Conservation (phyloP, 495 filamentous ascomycete species). For the Neurospora pannonica region DNA sequence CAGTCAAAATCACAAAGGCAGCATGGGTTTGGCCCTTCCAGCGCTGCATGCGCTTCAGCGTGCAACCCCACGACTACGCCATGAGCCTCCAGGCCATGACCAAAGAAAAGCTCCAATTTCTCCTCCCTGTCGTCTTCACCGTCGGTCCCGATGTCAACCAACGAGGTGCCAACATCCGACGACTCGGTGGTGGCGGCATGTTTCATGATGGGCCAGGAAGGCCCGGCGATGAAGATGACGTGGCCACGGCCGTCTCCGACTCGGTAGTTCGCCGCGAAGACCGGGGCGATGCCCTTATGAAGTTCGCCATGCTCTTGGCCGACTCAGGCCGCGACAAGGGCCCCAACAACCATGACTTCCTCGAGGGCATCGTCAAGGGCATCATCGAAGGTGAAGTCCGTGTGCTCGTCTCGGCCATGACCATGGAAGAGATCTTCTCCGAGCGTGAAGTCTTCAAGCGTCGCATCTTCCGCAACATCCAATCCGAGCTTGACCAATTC, state of each 20-base stretch:
- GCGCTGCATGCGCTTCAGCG: slow-evolving; percentile 43
- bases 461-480: slow-evolving; percentile 68
- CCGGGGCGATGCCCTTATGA: slow-evolving; percentile 49
- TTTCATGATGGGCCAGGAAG: not conserved
- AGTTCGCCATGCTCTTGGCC: slow-evolving; percentile 69
- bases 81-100: slow-evolving; percentile 78
- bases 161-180: slow-evolving; percentile 30
- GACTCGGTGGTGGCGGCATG: not conserved
- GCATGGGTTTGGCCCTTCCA: slow-evolving; percentile 61
- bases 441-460: slow-evolving; percentile 72
- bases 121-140: slow-evolving; percentile 74
- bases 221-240: slow-evolving; percentile 9
- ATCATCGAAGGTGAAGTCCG: slow-evolving; percentile 83
- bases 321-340: slow-evolving; percentile 39
- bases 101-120: slow-evolving; percentile 70
- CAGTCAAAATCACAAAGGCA: slow-evolving; percentile 63
- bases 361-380: slow-evolving; percentile 78
- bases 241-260: slow-evolving; percentile 8
- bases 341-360: slow-evolving; percentile 46
- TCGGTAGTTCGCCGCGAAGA: slow-evolving; percentile 26
- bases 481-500: slow-evolving; percentile 64
- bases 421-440: slow-evolving; percentile 81
- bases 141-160: slow-evolving; percentile 64
- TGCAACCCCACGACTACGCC: slow-evolving; percentile 68
- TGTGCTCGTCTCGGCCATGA: slow-evolving; percentile 68